Evolutionary conservation across 371 early-diverging fungal genomes (phyloP), one percentile per base, ranked within the genome.

Genomic region (Mortierella polycephala): DNA sequence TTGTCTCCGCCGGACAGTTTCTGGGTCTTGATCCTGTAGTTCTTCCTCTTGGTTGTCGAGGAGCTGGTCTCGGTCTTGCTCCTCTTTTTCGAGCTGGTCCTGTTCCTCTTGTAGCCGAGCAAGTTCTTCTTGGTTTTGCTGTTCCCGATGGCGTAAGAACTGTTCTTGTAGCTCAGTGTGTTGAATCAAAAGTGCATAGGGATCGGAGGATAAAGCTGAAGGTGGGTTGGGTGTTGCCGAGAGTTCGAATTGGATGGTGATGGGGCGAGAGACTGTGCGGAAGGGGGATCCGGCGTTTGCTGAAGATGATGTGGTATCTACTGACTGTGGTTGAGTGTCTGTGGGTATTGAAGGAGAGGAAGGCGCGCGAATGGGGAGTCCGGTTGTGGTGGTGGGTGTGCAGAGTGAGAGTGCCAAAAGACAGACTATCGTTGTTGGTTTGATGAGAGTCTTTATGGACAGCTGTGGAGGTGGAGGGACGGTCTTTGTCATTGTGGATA

Each of bases 191-290:
- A 49, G 69, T 3, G 65, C 41, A 37, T 64, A 47, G 18, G 55
- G 49, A 1, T 62, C 20, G 13, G 60, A 53, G 2, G 30, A 14
- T 18, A 0, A 12, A 42, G 62, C 30, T 14, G 44, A 30, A 21
- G 53, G 8, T 7, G 52, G 41, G 18, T 46, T 10, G 13, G 55
- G 6, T 14, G 47, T 12, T 39, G 52, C 1, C 4, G 54, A 16
- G 55, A 75, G 44, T 12, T 66, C 76, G 60, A 71, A 46, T 44
- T 75, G 57, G 52, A 75, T 75, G 47, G 66, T 67, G 71, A 75
- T 67, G 16, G 76, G 71, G 39, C 76, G 76, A 0, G 71, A 66
- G 52, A 75, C 46, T 1, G 64, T 70, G 50, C 57, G 66, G 57
- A 75, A 75, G 23, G 71, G 76, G 0, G 60, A 20, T 18, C 58